These are phyloP conservation scores for Asterionellopsis glacialis DNA, from an alignment of 108 stramenopile genomes.

Conservation along the genomic window DNA sequence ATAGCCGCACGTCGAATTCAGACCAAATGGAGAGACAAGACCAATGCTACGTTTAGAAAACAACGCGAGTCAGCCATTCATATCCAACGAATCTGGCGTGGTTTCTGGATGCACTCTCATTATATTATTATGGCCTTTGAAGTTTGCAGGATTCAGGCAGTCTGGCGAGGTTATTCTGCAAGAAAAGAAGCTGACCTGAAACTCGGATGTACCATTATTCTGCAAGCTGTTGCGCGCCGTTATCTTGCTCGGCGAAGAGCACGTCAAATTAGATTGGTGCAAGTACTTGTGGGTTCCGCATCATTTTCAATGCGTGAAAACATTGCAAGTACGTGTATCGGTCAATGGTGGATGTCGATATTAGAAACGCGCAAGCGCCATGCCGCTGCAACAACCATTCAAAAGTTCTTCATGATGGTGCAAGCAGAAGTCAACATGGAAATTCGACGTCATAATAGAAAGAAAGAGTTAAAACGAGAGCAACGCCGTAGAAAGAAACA, in stretches of 20 bases:
- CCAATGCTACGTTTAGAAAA: constrained; percentile 5
- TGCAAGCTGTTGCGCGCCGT: constrained; percentile 58
- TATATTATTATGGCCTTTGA: constrained; percentile 62
- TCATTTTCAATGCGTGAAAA: constrained; percentile 41
- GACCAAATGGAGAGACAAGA: constrained; percentile 14
- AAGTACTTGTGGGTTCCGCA: constrained; percentile 34
- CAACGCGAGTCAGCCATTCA: constrained; percentile 39
- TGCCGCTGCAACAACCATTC: constrained; percentile 62
- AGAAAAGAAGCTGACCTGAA: constrained; percentile 35
- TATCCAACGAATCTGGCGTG: constrained; percentile 66
- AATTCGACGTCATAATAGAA: constrained; percentile 36
- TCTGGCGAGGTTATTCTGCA: constrained; percentile 52
- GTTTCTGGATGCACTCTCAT: constrained; percentile 61
- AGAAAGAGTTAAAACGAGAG: constrained; percentile 44
- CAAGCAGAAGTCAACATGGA: constrained; percentile 66
- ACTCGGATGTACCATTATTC: constrained; percentile 61
- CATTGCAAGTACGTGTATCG: constrained; percentile 55
- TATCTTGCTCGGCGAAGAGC: constrained; percentile 27
- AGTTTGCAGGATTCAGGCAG: constrained; percentile 61
- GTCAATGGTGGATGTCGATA: constrained; percentile 61
- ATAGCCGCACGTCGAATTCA: constrained; percentile 16
- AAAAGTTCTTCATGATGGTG: constrained; percentile 69
- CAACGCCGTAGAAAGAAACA: constrained; percentile 29
- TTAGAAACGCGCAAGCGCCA: constrained; percentile 43
- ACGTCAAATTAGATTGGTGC: constrained; percentile 12